Evolutionary conservation across 1,284 basidiomycete genomes (phyloP), one percentile per base, ranked within the genome.

Genomic region (Pyrrhoderma noxium): DNA sequence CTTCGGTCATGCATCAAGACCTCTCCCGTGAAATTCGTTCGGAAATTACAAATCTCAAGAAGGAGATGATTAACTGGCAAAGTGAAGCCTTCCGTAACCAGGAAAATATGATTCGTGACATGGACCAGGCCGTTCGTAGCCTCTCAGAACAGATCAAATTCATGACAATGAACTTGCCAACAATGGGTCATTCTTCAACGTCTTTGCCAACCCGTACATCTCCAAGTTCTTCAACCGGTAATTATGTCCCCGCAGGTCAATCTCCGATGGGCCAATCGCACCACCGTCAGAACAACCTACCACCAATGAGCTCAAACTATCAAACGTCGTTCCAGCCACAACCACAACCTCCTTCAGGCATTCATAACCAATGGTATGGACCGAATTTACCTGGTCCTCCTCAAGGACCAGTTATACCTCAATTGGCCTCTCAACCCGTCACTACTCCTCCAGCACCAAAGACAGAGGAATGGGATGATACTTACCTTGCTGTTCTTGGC

Each of bases 111-210:
- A 85, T 90, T 53, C 76, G 85, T 52, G 85, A 89, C 40, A 74
- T 90, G 52, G 86, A 90, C 64, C 82, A 82, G 58, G 80, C 78
- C 14, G 80, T 90, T 50, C 74, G 85, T 44, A 59, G 75, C 25
- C 68, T 90, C 51, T 76, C 83, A 19, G 88, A 90, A 45, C 87
- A 90, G 62, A 77, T 90, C 60, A 89, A 88, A 62, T 85, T 79
- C 67, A 66, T 89, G 56, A 79, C 71, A 57, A 69, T 83, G 67
- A 85, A 80, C 57, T 62, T 74, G 31, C 70, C 72, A 9, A 66
- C 74, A 16, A 56, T 65, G 11, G 65, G 66, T 44, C 62, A 69
- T 53, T 18, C 56, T 3, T 60, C 62, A 54, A 31, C 27, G 7
- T 51, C 55, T 11, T 41, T 60, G 11, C 63, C 55, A 59, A 23